Base-by-base conservation (phyloP, 2,329 filamentous ascomycete species). In the Aureobasidium pullulans region DNA sequence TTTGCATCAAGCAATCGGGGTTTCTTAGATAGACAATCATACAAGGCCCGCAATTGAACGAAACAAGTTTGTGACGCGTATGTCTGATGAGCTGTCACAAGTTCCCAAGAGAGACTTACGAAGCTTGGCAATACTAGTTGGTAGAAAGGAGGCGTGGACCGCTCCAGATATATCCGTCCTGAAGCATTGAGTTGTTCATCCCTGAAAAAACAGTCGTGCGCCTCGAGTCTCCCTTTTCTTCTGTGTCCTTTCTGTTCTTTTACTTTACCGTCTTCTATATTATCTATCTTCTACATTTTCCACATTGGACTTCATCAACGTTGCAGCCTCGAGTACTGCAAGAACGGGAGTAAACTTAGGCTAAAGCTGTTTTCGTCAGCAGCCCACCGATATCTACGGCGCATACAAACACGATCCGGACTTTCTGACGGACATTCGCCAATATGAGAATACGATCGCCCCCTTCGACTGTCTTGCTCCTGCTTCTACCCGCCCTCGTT, bases 401-500 rank as follows among this genome's bases (percentile, higher is more conserved):
- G 42, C 47, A 43, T 50, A 32, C 47, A 43, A 46, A 32, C 34
- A 29, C 47, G 15, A 44, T 47, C 53, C 57, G 52, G 42, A 53
- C 23, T 31, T 54, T 29, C 49, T 46, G 43, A 46, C 42, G 11
- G 54, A 19, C 43, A 19, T 37, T 10, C 39, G 46, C 44, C 50
- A 77, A 66, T 64, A 87, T 87, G 84, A 84, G 78, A 73, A 73
- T 86, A 65, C 77, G 77, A 37, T 49, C 43, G 15, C 31, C 36
- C 7, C 50, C 50, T 72, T 80, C 79, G 59, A 77, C 82, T 32
- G 71, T 88, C 28, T 71, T 88, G 52, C 75, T 88, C 36, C 79
- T 88, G 39, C 77, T 86, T 1, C 72, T 86, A 39, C 81, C 83
- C 32, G 79, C 78, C 37, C 71, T 86, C 62, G 81, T 81, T 29